A percentile compares a stretch with the other conserved stretches of the same genome.
Conservation (phyloP, 2,329 filamentous ascomycete species). For the Pyrenochaeta sp. region DNA sequence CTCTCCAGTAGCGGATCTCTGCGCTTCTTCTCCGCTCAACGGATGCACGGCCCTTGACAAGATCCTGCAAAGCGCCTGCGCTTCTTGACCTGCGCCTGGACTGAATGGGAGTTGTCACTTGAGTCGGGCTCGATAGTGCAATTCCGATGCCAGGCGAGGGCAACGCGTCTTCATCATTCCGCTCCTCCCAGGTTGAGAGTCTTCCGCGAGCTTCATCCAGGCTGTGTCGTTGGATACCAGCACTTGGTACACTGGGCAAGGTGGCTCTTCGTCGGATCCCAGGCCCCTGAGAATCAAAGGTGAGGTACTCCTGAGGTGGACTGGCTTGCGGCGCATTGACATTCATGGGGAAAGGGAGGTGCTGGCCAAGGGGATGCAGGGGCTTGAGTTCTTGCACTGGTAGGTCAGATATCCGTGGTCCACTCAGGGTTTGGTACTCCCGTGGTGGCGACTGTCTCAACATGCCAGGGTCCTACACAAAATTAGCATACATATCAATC, state of each 20-base stretch:
- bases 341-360: slow-evolving; percentile 52
- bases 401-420: slow-evolving; percentile 46
- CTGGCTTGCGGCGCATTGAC: slow-evolving; percentile 49
- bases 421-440: slow-evolving; percentile 25
- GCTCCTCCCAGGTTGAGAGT: slow-evolving; percentile 40
- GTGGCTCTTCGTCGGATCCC: slow-evolving; percentile 45
- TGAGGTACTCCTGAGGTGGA: slow-evolving; percentile 46
- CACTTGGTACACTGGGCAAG: slow-evolving; percentile 41
- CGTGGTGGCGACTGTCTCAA: slow-evolving; percentile 32
- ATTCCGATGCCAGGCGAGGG: slow-evolving; percentile 47
- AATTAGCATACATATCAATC: background rate
- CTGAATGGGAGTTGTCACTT: slow-evolving; percentile 22
- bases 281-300: slow-evolving; percentile 36
- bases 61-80: slow-evolving; percentile 46
- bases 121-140: slow-evolving; percentile 43
- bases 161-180: slow-evolving; percentile 29
- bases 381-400: slow-evolving; percentile 42
- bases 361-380: slow-evolving; percentile 45
- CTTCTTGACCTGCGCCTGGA: slow-evolving; percentile 49
- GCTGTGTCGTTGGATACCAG: slow-evolving; percentile 36
- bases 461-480: slow-evolving; percentile 43
- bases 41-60: slow-evolving; percentile 35
- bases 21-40: slow-evolving; percentile 41
- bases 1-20: slow-evolving; percentile 49
- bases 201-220: slow-evolving; percentile 35